Percentiles rank a stretch among this genome's conserved stretches.
Evolutionary conservation across 257 asterid genomes (phyloP).

Genomic region (Linderniella brevidens): DNA sequence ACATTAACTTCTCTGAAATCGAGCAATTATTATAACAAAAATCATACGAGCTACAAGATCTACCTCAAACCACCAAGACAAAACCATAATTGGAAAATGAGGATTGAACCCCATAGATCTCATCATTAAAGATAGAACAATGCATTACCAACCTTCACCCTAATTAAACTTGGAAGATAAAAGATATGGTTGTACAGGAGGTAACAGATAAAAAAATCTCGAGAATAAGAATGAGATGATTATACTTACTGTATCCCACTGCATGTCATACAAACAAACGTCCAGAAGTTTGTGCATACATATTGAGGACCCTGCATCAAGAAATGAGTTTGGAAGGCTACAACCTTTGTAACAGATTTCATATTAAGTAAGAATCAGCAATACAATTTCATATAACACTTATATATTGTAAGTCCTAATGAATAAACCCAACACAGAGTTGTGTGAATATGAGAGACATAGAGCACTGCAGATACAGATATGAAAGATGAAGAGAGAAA

Average conservation of each 20-base stretch:
- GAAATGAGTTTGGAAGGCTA: slow-evolving; percentile 5
- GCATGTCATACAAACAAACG: slow-evolving; percentile 81
- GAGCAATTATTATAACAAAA: too few relatives aligned
- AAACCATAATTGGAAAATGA: too few relatives aligned
- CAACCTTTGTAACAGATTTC: slow-evolving; percentile 1
- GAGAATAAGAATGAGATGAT: slow-evolving; percentile 1
- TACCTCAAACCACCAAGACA: too few relatives aligned
- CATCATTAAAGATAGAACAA: too few relatives aligned
- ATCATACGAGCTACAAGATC: too few relatives aligned
- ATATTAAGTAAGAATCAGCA: not conserved
- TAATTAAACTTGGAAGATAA: not conserved
- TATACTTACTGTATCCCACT: slow-evolving; percentile 84
- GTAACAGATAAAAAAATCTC: not conserved
- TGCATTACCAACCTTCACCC: too few relatives aligned
- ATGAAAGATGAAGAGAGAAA: too few relatives aligned
- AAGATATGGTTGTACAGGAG: not conserved
- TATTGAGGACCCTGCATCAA: slow-evolving; percentile 91
- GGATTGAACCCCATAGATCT: too few relatives aligned
- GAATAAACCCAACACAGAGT: not conserved
- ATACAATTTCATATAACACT: not conserved
- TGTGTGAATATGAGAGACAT: not conserved
- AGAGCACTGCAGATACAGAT: slow-evolving; percentile 1
- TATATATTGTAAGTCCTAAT: not conserved
- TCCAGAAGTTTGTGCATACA: slow-evolving; percentile 89
- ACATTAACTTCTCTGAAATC: too few relatives aligned